These are phyloP conservation scores for Diaporthe batatas DNA, from an alignment of 2,329 filamentous ascomycete species.

Conservation along the genomic window DNA sequence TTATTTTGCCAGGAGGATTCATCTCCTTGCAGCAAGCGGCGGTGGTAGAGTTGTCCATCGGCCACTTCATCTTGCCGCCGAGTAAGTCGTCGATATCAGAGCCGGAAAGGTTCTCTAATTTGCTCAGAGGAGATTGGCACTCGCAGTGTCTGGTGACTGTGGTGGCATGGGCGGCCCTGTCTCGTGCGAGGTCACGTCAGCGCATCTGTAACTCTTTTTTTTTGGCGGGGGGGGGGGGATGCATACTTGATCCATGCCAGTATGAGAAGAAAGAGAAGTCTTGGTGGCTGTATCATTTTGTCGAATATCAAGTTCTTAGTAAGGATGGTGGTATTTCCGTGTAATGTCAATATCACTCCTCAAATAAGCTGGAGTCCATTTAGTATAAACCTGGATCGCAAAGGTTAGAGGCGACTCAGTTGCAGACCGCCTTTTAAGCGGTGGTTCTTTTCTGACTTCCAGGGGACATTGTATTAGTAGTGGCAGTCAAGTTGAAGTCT, in stretches of 20 bases:
- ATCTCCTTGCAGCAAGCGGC: not conserved
- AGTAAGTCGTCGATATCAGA: not conserved
- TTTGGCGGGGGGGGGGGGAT: too few relatives aligned
- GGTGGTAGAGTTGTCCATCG: constrained; percentile 6
- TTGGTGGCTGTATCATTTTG: not conserved
- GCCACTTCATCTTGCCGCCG: not conserved
- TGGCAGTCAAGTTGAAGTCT: not conserved
- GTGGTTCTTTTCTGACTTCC: fast-evolving
- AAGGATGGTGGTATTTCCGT: too few relatives aligned
- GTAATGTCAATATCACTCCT: not conserved
- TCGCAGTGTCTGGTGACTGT: constrained; percentile 10
- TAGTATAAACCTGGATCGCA: not conserved
- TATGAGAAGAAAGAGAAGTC: fast-evolving
- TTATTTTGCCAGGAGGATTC: not conserved
- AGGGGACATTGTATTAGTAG: not conserved
- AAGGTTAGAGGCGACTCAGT: not conserved
- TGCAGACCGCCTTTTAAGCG: not conserved
- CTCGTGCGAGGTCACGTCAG: not conserved
- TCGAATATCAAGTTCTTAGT: not conserved
- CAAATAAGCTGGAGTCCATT: not conserved
- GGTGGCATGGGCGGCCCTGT: not conserved
- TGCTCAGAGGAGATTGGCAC: constrained; percentile 7
- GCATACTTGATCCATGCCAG: not conserved
- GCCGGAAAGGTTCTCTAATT: not conserved
- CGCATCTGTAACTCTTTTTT: too few relatives aligned